Conservation (phyloP, 495 filamentous ascomycete species). For the Lophium mytilinum region DNA sequence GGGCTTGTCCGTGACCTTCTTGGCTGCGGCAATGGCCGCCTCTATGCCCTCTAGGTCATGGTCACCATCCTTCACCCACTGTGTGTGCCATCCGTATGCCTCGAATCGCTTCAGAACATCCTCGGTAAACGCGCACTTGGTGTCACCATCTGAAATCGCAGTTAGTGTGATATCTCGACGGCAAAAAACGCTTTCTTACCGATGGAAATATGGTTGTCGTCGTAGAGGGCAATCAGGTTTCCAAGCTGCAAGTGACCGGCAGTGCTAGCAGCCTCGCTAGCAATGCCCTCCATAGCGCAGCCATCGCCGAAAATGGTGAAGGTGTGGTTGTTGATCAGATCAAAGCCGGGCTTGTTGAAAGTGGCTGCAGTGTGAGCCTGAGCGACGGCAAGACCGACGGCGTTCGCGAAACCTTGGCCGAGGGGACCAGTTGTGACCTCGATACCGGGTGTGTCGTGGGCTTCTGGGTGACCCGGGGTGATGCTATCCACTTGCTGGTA, state of each 20-base stretch:
- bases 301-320: conserved; percentile 96
- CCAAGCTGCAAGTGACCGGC: conserved; percentile 96
- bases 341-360: conserved; percentile 96
- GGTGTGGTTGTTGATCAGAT: conserved; percentile 92
- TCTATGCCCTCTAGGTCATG: conserved; percentile 82
- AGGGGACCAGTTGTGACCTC: conserved; percentile 77
- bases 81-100: conserved; percentile 92
- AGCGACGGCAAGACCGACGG: conserved; percentile 80
- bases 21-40: conserved; percentile 73
- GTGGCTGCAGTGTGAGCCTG: conserved; percentile 79
- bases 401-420: conserved; percentile 31
- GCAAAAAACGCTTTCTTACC: conserved; percentile 39
- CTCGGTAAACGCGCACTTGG: conserved; percentile 92
- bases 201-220: conserved; percentile 97
- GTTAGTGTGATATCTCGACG: conserved; percentile 20
- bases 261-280: conserved; percentile 81
- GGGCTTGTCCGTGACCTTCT: conserved; percentile 90
- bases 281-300: conserved; percentile 97
- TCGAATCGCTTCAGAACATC: conserved; percentile 94
- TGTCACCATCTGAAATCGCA: conserved; percentile 67
- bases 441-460: conserved; percentile 90
- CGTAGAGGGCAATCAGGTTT: conserved; percentile 93
- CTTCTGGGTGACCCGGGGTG: conserved; percentile 93
- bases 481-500: conserved; percentile 74
- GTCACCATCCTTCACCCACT: conserved; percentile 84